phyloP scores from a whole-genome alignment of 2,329 filamentous ascomycete species.

The Ilyonectria robusta region DNA sequence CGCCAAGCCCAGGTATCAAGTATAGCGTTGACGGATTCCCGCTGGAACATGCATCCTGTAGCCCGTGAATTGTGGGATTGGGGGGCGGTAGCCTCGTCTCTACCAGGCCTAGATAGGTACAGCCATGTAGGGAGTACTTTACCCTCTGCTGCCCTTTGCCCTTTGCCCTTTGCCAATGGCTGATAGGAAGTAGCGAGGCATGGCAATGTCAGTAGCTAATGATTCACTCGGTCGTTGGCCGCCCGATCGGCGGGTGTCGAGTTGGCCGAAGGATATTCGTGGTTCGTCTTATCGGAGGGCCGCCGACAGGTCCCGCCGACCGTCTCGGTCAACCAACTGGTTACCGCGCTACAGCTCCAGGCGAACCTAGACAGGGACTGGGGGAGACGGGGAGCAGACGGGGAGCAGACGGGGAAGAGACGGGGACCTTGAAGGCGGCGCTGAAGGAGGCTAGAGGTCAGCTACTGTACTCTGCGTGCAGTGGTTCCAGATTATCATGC shows the following conservation, averaged over 20 bases:
- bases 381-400: constrained; percentile 15
- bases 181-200: background rate
- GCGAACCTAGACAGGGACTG: constrained; percentile 30
- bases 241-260: constrained; percentile 6
- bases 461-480: background rate
- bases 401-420: constrained; percentile 17
- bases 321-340: constrained; percentile 23
- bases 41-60: constrained; percentile 17
- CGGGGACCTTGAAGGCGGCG: constrained; percentile 25
- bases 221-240: background rate
- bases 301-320: constrained; percentile 3
- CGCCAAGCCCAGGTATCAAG: constrained; percentile 38
- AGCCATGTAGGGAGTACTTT: background rate
- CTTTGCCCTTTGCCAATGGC: background rate
- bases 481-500: background rate
- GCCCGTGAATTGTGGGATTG: constrained; percentile 7
- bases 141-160: background rate
- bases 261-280: constrained; percentile 11
- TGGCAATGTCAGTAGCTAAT: background rate
- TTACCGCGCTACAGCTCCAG: constrained; percentile 29
- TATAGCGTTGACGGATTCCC: constrained; percentile 28
- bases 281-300: constrained; percentile 19
- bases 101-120: background rate
- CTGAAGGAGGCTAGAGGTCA: constrained; percentile 22
- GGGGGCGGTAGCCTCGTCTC: background rate